These are phyloP conservation scores for Odontarrhena argentea DNA, from an alignment of 345 rosid genomes.

Conservation along the genomic window DNA sequence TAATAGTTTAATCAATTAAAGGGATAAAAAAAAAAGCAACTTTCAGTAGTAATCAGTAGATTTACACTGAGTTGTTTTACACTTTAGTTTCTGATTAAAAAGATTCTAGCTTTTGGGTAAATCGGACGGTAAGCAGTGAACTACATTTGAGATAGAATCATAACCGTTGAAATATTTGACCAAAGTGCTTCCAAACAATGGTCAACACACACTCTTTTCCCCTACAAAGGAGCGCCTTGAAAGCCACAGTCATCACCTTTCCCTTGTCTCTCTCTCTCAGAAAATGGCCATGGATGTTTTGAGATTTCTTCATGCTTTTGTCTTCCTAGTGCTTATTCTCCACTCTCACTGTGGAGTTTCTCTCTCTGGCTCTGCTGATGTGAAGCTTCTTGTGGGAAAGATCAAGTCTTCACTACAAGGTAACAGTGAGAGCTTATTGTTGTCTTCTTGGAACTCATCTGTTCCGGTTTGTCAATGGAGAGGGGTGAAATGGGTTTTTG, in stretches of 20 bases:
- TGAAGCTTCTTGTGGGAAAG: conserved; percentile 69
- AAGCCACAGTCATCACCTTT: conserved; percentile 37
- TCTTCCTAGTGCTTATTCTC: conserved; percentile 29
- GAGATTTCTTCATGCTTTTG: conserved; percentile 50
- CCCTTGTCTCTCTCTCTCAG: conserved; percentile 24
- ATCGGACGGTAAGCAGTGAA: conserved; percentile 25
- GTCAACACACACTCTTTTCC: conserved; percentile 50
- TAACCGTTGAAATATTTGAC: conserved; percentile 50
- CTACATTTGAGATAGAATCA: conserved; percentile 34
- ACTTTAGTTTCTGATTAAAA: conserved; percentile 21
- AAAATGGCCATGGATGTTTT: conserved; percentile 53
- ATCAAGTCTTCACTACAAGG: conserved; percentile 84
- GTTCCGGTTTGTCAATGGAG: conserved; percentile 96
- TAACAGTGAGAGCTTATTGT: conserved; percentile 70
- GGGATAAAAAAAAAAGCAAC: conserved; percentile 34
- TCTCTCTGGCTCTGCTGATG: conserved; percentile 53
- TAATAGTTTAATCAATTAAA: conserved; percentile 39
- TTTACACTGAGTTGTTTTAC: conserved; percentile 26
- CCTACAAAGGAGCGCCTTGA: conserved; percentile 44
- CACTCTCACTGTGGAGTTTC: conserved; percentile 22
- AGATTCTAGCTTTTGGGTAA: conserved; percentile 14
- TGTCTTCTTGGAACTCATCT: conserved; percentile 88
- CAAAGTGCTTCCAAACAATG: conserved; percentile 34
- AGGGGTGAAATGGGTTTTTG: conserved; percentile 91
- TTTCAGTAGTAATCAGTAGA: conserved; percentile 39